Evolutionary conservation across 805 yeast species (phyloP).

Genomic region (Blastobotrys mokoenaii): DNA sequence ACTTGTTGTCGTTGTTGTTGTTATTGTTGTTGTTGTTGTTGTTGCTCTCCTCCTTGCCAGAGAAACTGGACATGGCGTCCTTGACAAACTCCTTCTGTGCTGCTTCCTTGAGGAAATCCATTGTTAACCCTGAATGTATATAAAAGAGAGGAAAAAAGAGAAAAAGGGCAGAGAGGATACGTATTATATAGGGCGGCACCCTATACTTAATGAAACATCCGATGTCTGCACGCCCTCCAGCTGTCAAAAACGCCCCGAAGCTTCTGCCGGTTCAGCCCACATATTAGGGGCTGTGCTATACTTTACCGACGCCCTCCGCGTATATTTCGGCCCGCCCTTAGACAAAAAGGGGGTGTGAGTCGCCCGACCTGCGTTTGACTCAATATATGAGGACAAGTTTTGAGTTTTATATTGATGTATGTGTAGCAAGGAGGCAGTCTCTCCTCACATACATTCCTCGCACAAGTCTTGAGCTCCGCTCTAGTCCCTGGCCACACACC

Average conservation of each 20-base stretch:
- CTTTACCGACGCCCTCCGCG: not conserved
- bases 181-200: too few relatives aligned
- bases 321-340: too few relatives aligned
- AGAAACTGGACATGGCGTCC: not conserved
- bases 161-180: too few relatives aligned
- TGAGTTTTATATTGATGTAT: too few relatives aligned
- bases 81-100: slow-evolving; percentile 5
- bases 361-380: too few relatives aligned
- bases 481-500: too few relatives aligned
- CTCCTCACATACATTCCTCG: too few relatives aligned
- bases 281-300: not conserved
- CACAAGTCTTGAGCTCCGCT: too few relatives aligned
- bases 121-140: slow-evolving; percentile 2
- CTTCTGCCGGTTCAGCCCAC: not conserved
- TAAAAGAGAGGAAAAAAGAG: not conserved
- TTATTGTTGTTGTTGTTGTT: slow-evolving; percentile 5
- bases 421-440: too few relatives aligned
- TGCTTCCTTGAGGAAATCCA: slow-evolving; percentile 14
- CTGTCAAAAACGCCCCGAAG: not conserved
- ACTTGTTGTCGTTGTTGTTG: slow-evolving; percentile 10
- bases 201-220: too few relatives aligned
- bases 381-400: too few relatives aligned
- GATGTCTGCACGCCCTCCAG: not conserved
- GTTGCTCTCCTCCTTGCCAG: slow-evolving; percentile 1
- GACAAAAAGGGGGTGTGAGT: too few relatives aligned